phyloP scores from a whole-genome alignment of 106 monocot species.

The Cymbidium sinense region DNA sequence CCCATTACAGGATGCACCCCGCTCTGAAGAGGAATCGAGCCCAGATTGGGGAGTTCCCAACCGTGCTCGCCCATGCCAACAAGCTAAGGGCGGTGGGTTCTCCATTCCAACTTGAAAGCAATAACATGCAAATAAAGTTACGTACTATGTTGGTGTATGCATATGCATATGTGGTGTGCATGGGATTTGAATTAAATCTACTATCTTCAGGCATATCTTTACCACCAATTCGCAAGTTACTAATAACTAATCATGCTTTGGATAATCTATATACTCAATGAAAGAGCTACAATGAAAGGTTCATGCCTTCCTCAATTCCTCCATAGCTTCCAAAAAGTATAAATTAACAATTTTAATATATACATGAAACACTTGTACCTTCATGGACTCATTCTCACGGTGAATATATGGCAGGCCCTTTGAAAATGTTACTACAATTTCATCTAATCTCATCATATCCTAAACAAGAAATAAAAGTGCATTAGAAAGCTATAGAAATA shows the following conservation, averaged over 20 bases:
- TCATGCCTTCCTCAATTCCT: not conserved
- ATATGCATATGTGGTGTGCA: not conserved
- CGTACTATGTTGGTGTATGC: no score
- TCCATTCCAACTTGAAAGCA: no score
- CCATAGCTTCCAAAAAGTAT: not conserved
- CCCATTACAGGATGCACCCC: no score
- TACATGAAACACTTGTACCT: slow-evolving; percentile 46
- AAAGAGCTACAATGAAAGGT: not conserved
- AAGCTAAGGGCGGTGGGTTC: no score
- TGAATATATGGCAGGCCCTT: slow-evolving; percentile 54
- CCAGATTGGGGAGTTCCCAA: no score
- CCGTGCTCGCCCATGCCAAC: no score
- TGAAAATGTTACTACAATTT: slow-evolving; percentile 62
- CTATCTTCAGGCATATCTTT: no score
- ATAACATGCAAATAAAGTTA: no score
- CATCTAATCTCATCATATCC: slow-evolving; percentile 83
- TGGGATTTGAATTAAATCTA: no score
- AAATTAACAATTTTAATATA: not conserved
- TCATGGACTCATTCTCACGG: slow-evolving; percentile 73
- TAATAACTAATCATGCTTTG: not conserved
- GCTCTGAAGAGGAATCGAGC: no score
- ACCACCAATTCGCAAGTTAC: not conserved
- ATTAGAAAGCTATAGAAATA: not conserved
- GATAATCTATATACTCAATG: not conserved
- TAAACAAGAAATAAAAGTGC: slow-evolving; percentile 17